Evolutionary conservation across 345 rosid species (phyloP).

Genomic region (Eutrema yunnanense): DNA sequence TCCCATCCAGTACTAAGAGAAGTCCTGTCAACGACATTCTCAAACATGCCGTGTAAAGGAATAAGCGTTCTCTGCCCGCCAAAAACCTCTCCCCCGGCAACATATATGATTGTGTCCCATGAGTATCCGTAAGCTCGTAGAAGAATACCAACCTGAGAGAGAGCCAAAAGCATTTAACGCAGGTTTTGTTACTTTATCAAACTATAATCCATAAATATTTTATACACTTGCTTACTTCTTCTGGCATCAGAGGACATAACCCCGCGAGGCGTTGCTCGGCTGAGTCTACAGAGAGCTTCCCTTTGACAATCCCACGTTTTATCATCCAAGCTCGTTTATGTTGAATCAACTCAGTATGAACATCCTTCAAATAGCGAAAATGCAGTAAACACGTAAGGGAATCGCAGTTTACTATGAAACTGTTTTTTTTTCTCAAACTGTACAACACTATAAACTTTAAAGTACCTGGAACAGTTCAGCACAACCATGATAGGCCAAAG

Average conservation of each 20-base stretch:
- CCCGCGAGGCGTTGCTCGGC: conserved; percentile 58
- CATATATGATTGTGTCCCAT: conserved; percentile 79
- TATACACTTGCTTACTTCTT: conserved; percentile 54
- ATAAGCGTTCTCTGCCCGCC: conserved; percentile 89
- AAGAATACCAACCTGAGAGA: conserved; percentile 78
- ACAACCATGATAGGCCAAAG: conserved; percentile 92
- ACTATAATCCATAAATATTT: background rate
- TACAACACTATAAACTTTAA: background rate
- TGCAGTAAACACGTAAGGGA: conserved; percentile 19
- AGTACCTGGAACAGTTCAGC: conserved; percentile 99
- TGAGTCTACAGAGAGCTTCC: conserved; percentile 66
- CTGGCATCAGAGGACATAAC: conserved; percentile 86
- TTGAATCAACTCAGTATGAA: conserved; percentile 91
- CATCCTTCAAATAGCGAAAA: conserved; percentile 79
- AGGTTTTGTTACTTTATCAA: background rate
- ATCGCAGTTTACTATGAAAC: background rate
- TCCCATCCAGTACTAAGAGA: conserved; percentile 87
- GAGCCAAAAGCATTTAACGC: background rate
- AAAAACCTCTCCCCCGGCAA: conserved; percentile 93
- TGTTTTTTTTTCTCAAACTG: background rate
- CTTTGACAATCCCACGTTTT: conserved; percentile 77
- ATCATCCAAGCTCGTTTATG: conserved; percentile 93
- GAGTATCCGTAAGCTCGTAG: conserved; percentile 93
- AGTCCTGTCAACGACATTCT: conserved; percentile 86
- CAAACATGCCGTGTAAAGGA: conserved; percentile 90